These are phyloP conservation scores for Tephrocybe sp. DNA, from an alignment of 768 basidiomycete genomes.

Conservation along the genomic window DNA sequence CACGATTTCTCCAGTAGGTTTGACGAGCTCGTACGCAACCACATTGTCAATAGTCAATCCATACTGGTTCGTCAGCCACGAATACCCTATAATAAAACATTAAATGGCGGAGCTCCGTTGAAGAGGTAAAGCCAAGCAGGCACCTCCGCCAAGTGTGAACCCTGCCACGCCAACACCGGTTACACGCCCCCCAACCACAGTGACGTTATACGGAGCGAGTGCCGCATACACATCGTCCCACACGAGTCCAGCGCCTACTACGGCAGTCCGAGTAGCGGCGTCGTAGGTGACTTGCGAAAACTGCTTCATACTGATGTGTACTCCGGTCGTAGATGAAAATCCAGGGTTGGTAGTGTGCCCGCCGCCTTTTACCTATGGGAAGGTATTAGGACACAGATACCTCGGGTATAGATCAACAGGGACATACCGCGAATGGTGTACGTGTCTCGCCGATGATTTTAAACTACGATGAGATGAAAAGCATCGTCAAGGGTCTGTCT, in stretches of 20 bases:
- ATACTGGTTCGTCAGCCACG: constrained; percentile 62
- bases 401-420: too few species aligned
- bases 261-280: constrained; percentile 35
- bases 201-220: constrained; percentile 47
- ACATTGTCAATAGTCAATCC: constrained; percentile 62
- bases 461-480: not conserved
- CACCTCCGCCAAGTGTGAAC: constrained; percentile 60
- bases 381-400: too few species aligned
- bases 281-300: constrained; percentile 49
- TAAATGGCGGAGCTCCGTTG: constrained; percentile 26
- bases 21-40: constrained; percentile 54
- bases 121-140: constrained; percentile 36
- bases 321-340: constrained; percentile 60
- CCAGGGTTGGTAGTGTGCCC: constrained; percentile 59
- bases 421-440: too few species aligned
- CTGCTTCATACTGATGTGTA: constrained; percentile 55
- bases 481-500: not conserved
- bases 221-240: constrained; percentile 68
- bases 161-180: constrained; percentile 61
- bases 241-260: constrained; percentile 46
- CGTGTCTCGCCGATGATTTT: too few species aligned
- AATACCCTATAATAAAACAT: constrained; percentile 47
- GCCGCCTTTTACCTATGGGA: constrained; percentile 57
- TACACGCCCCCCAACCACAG: constrained; percentile 60
- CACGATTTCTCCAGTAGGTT: constrained; percentile 48